Evolutionary conservation across 441 rosid genomes (phyloP).

Genomic region (Theobroma grandiflorum): DNA sequence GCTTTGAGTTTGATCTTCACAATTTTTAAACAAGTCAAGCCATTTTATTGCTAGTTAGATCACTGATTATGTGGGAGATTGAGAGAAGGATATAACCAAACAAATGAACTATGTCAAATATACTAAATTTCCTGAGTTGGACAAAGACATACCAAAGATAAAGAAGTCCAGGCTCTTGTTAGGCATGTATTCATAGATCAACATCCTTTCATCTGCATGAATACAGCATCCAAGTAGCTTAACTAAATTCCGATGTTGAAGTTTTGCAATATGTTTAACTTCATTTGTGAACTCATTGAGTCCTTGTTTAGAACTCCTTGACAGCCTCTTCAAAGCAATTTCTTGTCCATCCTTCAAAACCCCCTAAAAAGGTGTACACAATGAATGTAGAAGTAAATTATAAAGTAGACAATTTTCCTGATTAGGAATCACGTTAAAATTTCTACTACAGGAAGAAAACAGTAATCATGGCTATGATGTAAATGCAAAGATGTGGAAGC

Average conservation of each 20-base stretch:
- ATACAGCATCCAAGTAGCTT: constrained; percentile 50
- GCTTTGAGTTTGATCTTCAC: constrained; percentile 1
- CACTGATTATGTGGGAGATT: background rate
- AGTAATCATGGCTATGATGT: background rate
- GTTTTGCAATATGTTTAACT: constrained; percentile 34
- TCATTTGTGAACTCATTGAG: constrained; percentile 39
- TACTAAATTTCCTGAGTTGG: background rate
- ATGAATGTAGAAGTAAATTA: too few species aligned
- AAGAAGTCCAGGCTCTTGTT: constrained; percentile 40
- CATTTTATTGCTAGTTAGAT: background rate
- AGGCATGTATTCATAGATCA: constrained; percentile 51
- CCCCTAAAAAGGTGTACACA: constrained; percentile 24
- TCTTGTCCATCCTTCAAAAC: constrained; percentile 36
- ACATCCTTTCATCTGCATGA: constrained; percentile 39
- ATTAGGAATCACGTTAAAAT: background rate
- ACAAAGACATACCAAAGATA: background rate
- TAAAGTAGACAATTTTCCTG: too few species aligned
- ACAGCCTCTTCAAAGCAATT: constrained; percentile 41
- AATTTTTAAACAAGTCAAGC: background rate
- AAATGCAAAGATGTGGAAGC: background rate
- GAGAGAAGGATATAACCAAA: background rate
- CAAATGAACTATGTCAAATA: background rate
- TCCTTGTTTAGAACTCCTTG: constrained; percentile 41
- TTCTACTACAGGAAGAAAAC: background rate
- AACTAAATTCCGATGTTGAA: constrained; percentile 51